Base-by-base conservation (phyloP, 306 rosid species). In the Sicyos baderoa region DNA sequence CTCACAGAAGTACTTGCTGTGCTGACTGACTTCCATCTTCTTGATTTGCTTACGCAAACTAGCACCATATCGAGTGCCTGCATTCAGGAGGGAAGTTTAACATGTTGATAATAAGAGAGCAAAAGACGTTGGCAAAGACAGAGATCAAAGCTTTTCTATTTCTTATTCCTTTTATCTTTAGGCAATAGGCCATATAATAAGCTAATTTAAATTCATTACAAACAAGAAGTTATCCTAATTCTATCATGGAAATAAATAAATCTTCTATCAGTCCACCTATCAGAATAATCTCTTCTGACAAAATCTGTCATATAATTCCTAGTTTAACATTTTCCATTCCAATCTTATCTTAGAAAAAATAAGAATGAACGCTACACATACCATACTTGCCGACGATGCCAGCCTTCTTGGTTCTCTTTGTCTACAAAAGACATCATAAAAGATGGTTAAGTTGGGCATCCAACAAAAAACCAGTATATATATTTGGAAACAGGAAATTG, bases 11-110 rank as follows among this genome's bases (percentile, higher is more conserved):
- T 63, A 74, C 54, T 74, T 74, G 72, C 72, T 62, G 77, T 74
- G 77, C 63, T 74, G 77, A 72, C 90, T 85, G 42, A 90, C 89
- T 68, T 90, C 96, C 96, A 90, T 90, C 87, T 86, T 90, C 85
- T 90, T 90, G 71, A 90, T 90, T 70, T 90, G 96, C 80, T 87
- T 90, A 84, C 95, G 86, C 49, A 90, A 63, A 74, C 77, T 74
- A 48, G 77, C 77, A 74, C 77, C 77, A 74, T 74, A 74, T 21
- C 77, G 68, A 16, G 77, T 74, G 63, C 77, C 77, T 74, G 42
- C 1, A 32, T 23, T 52, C 74, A 4, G 3, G 50, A 42, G 42
- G 73, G 15, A 11, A 19, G 13, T 35, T 62, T n/a, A 42, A 42
- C 68, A 62, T 18, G 52, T 42, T 63, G 0, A 40, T 40, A 40